Base-by-base conservation (phyloP, 2,329 filamentous ascomycete genomes). In the Fusarium begoniae region DNA sequence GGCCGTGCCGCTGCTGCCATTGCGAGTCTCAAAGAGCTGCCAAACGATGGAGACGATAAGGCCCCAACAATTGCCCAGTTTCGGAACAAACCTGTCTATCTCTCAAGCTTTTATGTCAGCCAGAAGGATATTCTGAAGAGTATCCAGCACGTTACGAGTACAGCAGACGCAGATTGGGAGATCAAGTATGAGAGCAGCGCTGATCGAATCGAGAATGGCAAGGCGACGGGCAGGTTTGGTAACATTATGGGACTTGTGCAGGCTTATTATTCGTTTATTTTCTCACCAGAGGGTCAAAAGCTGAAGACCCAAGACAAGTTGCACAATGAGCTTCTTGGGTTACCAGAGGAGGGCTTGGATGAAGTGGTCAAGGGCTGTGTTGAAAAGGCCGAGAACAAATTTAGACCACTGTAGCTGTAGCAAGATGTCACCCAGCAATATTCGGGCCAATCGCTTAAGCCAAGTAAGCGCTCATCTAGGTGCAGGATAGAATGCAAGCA, bases 121-220 rank as follows among this genome's bases (percentile, higher is more conserved):
- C 92, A 94, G 79, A 84, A 85, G 17, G 91, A 93, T 15, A 93
- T 93, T 83, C 85, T 93, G 61, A 86, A 87, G 44, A 87, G 86
- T n/a, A 80, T 91, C 18, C 85, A 90, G 75, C 86, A 87, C 0
- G 90, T 90, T 8, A 87, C 88, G 0, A 86, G 86, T 0, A 89
- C 87, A 1, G 87, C 82, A 4, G 88, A 91, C 44, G 81, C 80
- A 0, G 91, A 93, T 75, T 94, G 91, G 91, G 85, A 78, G 5
- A 85, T 93, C 63, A 83, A 77, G 3, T 80, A 85, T 13, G 86
- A 90, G 80, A 74, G 79, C 1, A 80, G 83, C 3, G 71, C 82
- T 45, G 80, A 88, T 78, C 67, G 76, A 2, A 67, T 68, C 11
- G 37, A 48, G 12, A 55, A 68, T 28, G 70, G 70, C 18, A 60